These are phyloP conservation scores for Tylopilus subfusipes DNA, from an alignment of 768 basidiomycete genomes.

Conservation along the genomic window DNA sequence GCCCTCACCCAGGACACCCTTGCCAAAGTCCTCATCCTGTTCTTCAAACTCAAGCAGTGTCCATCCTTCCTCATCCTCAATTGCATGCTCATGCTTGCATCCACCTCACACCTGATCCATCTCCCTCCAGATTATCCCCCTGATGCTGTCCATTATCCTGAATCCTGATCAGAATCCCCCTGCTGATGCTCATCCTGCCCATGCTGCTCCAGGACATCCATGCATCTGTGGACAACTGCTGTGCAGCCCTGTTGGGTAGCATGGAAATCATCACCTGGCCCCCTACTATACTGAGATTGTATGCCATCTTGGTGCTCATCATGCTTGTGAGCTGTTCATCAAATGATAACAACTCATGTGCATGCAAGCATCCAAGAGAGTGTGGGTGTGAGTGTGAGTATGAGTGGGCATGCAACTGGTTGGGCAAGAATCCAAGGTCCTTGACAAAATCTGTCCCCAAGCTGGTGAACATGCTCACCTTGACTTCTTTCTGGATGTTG, in stretches of 20 bases:
- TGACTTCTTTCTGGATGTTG: slow-evolving; percentile 69
- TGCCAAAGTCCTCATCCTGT: slow-evolving; percentile 60
- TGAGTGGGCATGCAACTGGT: slow-evolving; percentile 1
- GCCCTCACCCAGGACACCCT: not conserved
- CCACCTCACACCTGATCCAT: slow-evolving; percentile 31
- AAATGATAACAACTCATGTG: slow-evolving; percentile 46
- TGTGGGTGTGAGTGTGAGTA: slow-evolving; percentile 2
- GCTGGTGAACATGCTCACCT: slow-evolving; percentile 52
- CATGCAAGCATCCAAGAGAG: slow-evolving; percentile 30
- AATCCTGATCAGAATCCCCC: slow-evolving; percentile 49
- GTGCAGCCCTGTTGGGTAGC: slow-evolving; percentile 66
- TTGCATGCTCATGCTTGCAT: not conserved
- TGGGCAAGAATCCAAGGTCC: slow-evolving; percentile 12
- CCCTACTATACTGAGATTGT: slow-evolving; percentile 37
- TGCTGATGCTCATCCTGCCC: slow-evolving; percentile 15
- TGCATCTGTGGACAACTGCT: slow-evolving; percentile 5
- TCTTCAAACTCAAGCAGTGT: slow-evolving; percentile 57
- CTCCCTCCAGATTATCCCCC: slow-evolving; percentile 51
- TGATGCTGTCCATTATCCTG: slow-evolving; percentile 61
- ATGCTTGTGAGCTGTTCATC: slow-evolving; percentile 79
- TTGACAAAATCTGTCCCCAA: slow-evolving; percentile 23
- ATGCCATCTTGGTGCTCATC: slow-evolving; percentile 58
- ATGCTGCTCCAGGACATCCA: slow-evolving; percentile 14
- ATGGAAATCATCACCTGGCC: slow-evolving; percentile 55
- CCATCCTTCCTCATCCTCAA: slow-evolving; percentile 1